These are phyloP conservation scores for Ambispora gerdemannii DNA, from an alignment of 192 early-diverging fungal genomes.

Conservation along the genomic window DNA sequence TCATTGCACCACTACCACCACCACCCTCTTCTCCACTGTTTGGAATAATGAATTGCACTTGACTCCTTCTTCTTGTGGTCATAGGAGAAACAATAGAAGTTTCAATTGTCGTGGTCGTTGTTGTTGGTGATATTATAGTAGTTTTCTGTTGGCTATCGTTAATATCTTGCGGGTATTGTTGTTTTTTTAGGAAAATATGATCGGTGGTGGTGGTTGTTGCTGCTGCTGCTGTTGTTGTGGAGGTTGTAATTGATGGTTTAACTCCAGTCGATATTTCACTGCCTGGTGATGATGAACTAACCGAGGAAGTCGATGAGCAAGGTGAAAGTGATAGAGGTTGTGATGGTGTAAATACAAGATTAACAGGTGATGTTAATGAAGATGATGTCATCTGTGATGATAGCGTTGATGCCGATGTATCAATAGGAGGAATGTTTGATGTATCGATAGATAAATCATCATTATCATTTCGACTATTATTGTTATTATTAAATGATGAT, in stretches of 20 bases:
- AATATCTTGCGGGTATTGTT: neutral
- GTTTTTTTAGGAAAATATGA: neutral
- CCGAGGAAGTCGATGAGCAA: slow-evolving; percentile 23
- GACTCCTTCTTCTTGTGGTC: too few species aligned
- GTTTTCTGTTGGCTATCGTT: neutral
- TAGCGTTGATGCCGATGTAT: neutral
- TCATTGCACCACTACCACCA: too few species aligned
- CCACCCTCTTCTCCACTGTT: too few species aligned
- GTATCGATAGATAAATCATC: neutral
- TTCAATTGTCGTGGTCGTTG: neutral
- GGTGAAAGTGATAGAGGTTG: slow-evolving; percentile 23
- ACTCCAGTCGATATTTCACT: neutral
- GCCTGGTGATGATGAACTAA: slow-evolving; percentile 15
- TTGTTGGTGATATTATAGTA: neutral
- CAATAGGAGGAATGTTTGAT: neutral
- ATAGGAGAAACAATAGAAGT: too few species aligned
- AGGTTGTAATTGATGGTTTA: neutral
- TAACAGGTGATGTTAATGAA: neutral
- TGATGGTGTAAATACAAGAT: neutral
- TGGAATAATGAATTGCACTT: too few species aligned
- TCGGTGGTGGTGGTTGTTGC: neutral
- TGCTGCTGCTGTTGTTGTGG: neutral
- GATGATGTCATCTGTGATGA: neutral
- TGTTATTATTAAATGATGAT: neutral
- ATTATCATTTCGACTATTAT: neutral